Percentiles rank a stretch among this genome's conserved stretches.
phyloP scores from a whole-genome alignment of 257 asterid species.

The Paulownia fortunei region DNA sequence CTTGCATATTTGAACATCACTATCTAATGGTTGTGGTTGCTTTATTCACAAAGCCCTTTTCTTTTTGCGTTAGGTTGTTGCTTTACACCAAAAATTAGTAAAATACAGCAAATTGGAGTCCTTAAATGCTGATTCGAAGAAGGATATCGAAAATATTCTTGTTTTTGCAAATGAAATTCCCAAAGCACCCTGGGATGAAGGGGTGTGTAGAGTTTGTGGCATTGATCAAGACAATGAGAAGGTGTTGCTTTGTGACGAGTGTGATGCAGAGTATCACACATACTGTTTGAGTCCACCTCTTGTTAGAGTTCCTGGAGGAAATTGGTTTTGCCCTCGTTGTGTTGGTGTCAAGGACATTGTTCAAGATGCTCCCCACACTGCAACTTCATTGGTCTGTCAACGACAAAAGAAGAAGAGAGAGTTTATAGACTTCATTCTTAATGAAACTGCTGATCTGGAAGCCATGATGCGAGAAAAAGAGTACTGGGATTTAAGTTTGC shows the following conservation, averaged over 20 bases:
- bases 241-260: neutral
- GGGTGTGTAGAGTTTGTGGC: constrained; percentile 4
- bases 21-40: neutral
- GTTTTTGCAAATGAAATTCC: neutral
- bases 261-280: constrained; percentile 24
- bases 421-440: neutral
- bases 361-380: neutral
- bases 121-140: neutral
- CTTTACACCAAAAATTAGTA: neutral
- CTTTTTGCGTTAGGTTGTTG: constrained; percentile 17
- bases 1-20: neutral
- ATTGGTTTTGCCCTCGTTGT: constrained; percentile 19
- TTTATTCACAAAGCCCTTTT: neutral
- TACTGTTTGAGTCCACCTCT: constrained; percentile 24
- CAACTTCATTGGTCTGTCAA: neutral
- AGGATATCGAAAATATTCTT: neutral
- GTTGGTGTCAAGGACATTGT: neutral
- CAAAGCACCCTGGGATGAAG: constrained; percentile 5
- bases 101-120: neutral
- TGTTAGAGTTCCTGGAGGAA: neutral
- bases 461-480: constrained; percentile 4
- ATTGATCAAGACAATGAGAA: neutral
- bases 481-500: neutral
- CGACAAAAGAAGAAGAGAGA: neutral
- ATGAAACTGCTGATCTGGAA: neutral